Evolutionary conservation across 1,284 basidiomycete species (phyloP), one percentile per base, ranked within the genome.

Genomic region (Ganoderma lucidum): DNA sequence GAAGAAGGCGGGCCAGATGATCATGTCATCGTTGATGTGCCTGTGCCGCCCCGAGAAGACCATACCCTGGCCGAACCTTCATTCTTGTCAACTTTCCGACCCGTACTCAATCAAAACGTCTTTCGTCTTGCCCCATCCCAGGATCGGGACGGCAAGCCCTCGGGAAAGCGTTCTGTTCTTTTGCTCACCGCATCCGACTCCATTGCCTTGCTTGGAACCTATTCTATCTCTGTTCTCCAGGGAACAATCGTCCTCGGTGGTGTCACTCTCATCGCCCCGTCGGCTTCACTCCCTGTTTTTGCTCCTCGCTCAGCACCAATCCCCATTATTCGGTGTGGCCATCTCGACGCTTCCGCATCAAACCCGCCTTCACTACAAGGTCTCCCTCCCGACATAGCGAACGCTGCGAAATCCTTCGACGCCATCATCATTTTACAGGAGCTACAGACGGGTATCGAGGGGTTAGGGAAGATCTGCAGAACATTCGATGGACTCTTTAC

Each of bases 281-380:
- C 74, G 4, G 75, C 68, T 1, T 69, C 74, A 5, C 83, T 92
- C 69, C 77, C 77, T 30, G 81, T 93, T 30, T 94, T 88, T 75
- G 90, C 92, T 1, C 90, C 92, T 0, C 84, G 86, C 14, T 93
- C 88, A 0, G 86, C 90, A 8, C 90, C 93, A 0, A 77, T 94
- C 8, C 91, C 93, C 3, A 75, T 86, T 23, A 78, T 93, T 28
- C 78, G 82, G 58, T 82, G 81, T 68, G 68, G 77, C 59, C n/a
- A 71, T 2, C 44, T 67, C 5, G 64, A 44, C 19, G 61, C 61
- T 41, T 45, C 65, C 35, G 23, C 53, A 66, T 48, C 61, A 35
- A 10, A 56, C 32, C 19, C 37, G 6, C 8, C 53, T 39, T 17
- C 9, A 0, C 17, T 32, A 6, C 1, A 30, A 5, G 32, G 28